Evolutionary conservation across 208 protist genomes (phyloP), one percentile per base, ranked within the genome.

Genomic region (Wallacemonas rigidus): DNA sequence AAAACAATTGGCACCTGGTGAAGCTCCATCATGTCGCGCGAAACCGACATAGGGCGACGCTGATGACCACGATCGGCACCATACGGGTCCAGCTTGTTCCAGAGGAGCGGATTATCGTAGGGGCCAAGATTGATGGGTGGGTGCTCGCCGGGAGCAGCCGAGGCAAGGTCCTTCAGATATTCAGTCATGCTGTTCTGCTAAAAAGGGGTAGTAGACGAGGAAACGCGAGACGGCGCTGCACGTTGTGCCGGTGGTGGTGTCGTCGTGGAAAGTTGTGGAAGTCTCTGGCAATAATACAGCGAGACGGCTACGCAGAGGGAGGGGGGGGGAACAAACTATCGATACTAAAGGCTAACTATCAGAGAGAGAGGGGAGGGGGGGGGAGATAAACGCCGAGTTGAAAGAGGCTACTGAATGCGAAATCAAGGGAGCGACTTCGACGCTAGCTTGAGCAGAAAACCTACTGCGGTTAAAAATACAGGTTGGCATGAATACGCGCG

Each of bases 71-170:
- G 89, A 74, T 96, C 92, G n/a, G 92, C 92, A 55, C 92, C 92
- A 65, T 84, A 96, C n/a, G 92, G 92, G 55, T 96, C 92, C 36
- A 96, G 83, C 77, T 92, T 88, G 79, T 96, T 96, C 90, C 92
- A 96, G 53, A 96, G 78, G 17, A 96, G 81, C 15, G 92, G 92
- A 71, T 96, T 96, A 80, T 96, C 92, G 75, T 95, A 96, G 2
- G 92, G 92, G 11, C 92, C 92, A 12, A 96, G 79, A 73, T 96
- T 96, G 70, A 95, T 87, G 54, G 92, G 92, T 26, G 92, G 89
- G 44, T 74, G 60, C 60, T 92, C 89, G 41, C 86, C 92, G 7
- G 80, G 71, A 74, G 83, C 80, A 53, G 71, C 63, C n/a, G 74
- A 56, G 26, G 67, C 73, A 63, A 94, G 71, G 61, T 96, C 92